phyloP scores from a whole-genome alignment of 2,329 filamentous ascomycete species.

The Aureobasidium sp. region DNA sequence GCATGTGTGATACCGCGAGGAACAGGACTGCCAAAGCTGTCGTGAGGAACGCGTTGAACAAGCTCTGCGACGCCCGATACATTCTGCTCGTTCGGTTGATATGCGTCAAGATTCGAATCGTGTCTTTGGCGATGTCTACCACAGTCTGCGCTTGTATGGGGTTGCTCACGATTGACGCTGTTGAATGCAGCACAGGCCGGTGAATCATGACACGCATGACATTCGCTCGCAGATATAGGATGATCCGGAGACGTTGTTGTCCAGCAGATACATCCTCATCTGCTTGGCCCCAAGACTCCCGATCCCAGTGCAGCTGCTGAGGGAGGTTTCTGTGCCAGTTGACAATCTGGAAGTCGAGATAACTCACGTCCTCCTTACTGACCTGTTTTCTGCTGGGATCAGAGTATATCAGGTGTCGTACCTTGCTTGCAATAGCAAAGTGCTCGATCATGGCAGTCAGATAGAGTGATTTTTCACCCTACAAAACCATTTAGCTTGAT shows the following conservation, averaged over 20 bases:
- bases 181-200: conserved; percentile 76
- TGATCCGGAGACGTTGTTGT: conserved; percentile 67
- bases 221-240: conserved; percentile 79
- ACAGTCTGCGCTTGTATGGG: conserved; percentile 63
- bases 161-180: conserved; percentile 73
- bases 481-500: neutral
- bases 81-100: conserved; percentile 65
- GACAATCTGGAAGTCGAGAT: conserved; percentile 73
- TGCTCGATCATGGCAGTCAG: conserved; percentile 79
- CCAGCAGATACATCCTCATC: conserved; percentile 35
- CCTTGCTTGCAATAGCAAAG: conserved; percentile 72
- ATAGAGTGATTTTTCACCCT: conserved; percentile 53
- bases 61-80: conserved; percentile 63
- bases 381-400: conserved; percentile 38
- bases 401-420: conserved; percentile 70
- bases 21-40: conserved; percentile 69
- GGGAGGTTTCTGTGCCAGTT: conserved; percentile 77
- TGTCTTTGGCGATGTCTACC: conserved; percentile 68
- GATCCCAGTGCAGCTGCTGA: conserved; percentile 53
- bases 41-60: conserved; percentile 73
- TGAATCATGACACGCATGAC: conserved; percentile 87
- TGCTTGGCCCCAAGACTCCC: neutral
- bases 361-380: conserved; percentile 66
- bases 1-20: conserved; percentile 66
- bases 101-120: conserved; percentile 61